phyloP scores from a whole-genome alignment of 169 alveolate genomes.

The Eimeria necatrix region DNA sequence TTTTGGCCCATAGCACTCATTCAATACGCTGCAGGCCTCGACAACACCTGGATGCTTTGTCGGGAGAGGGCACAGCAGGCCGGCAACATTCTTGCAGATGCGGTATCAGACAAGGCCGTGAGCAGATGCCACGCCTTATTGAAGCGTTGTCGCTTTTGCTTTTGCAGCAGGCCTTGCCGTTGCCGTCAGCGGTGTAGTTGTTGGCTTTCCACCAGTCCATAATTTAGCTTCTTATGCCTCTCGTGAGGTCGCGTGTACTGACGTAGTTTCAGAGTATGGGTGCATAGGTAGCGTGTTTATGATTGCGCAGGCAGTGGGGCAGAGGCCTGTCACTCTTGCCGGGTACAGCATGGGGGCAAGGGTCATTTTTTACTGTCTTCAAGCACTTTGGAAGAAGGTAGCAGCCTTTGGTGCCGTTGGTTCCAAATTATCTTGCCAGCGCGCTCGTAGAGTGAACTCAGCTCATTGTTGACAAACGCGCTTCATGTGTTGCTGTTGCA shows the following conservation, averaged over 20 bases:
- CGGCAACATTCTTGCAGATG: slow-evolving; percentile 93
- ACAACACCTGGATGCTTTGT: slow-evolving; percentile 92
- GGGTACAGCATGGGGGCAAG: slow-evolving; percentile 96
- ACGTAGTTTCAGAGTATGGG: neutral
- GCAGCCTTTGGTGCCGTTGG: neutral
- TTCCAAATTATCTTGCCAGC: neutral
- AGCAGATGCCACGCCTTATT: neutral
- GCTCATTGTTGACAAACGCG: neutral
- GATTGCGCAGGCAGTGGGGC: slow-evolving; percentile 88
- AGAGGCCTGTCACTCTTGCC: slow-evolving; percentile 93
- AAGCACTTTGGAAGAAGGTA: slow-evolving; percentile 86
- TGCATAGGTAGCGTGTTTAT: neutral
- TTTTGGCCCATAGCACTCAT: slow-evolving; percentile 93
- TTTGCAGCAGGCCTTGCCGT: neutral
- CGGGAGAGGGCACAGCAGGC: slow-evolving; percentile 93
- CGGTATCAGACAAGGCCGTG: slow-evolving; percentile 87
- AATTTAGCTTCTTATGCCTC: neutral
- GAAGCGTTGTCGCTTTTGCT: neutral
- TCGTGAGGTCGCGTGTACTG: neutral
- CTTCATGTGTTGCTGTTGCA: neutral
- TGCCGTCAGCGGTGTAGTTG: neutral
- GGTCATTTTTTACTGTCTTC: slow-evolving; percentile 91
- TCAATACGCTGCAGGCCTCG: slow-evolving; percentile 92
- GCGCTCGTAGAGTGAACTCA: neutral
- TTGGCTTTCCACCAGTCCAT: neutral